Evolutionary conservation across 2,329 filamentous ascomycete genomes (phyloP).

Genomic region (Pseudohalonectria lignicola): DNA sequence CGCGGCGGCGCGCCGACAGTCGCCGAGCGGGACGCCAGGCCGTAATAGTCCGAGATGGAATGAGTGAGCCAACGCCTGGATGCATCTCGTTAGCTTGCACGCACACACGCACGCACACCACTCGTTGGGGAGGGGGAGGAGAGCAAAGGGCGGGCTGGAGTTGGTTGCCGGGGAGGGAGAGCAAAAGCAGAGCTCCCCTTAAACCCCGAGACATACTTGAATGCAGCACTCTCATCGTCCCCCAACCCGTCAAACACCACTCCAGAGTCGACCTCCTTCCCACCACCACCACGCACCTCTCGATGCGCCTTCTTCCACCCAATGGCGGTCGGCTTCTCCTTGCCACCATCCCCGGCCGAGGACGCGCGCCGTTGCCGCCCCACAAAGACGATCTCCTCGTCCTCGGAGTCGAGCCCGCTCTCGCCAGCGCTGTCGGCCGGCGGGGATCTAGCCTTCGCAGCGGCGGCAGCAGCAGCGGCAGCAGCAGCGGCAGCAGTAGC

Average conservation of each 20-base stretch:
- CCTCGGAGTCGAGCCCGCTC: constrained; percentile 29
- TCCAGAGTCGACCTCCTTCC: constrained; percentile 48
- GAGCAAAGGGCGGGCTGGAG: background rate
- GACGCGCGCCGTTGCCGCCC: constrained; percentile 54
- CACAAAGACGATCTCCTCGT: constrained; percentile 89
- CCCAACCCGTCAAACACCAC: constrained; percentile 73
- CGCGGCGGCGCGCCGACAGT: constrained; percentile 59
- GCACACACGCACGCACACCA: no score
- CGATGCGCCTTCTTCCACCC: constrained; percentile 40
- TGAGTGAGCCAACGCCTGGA: constrained; percentile 82
- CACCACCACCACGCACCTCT: constrained; percentile 39
- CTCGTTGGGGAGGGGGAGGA: no score
- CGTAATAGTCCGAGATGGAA: constrained; percentile 86
- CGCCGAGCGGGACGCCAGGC: constrained; percentile 72
- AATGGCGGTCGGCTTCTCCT: constrained; percentile 19
- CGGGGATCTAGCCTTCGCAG: background rate
- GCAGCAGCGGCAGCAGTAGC: constrained; percentile 6
- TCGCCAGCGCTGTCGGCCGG: constrained; percentile 15
- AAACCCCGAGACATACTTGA: constrained; percentile 62
- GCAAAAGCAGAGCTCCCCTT: background rate
- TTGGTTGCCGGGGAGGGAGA: background rate
- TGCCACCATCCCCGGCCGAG: constrained; percentile 6
- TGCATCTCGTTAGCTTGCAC: constrained; percentile 8
- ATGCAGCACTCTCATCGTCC: constrained; percentile 65
- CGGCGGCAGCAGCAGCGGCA: background rate